Base-by-base conservation (phyloP, 306 rosid genomes). In the Cucurbita argyrosperma region DNA sequence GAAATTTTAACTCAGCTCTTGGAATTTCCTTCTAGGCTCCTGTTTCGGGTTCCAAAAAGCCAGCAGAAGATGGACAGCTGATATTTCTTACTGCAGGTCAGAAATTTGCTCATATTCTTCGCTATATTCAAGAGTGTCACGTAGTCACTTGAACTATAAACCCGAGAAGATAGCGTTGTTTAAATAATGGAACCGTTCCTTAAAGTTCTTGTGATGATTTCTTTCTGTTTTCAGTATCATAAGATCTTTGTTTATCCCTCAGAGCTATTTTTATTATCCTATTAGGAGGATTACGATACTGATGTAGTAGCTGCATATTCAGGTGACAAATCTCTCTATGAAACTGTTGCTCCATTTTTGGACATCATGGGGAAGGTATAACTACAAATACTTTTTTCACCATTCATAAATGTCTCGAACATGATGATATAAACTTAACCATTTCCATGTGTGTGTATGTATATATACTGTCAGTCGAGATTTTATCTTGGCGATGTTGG, bases 321-420 rank as follows among this genome's bases (percentile, higher is more conserved):
- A 90, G 98, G 97, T 60, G 97, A 94, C 83, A 89, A 69, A 84
- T 65, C 83, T 79, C 96, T 94, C 59, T 94, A 87, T 57, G 96
- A 90, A 70, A 58, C 63, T 15, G 91, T 79, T 64, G 84, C 87
- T 84, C 79, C 96, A 8, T 79, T 78, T 76, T 82, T 94, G 76
- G 98, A 89, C 87, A 76, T 94, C 78, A 94, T 94, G 98, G 98
- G 98, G 80, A 94, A 94, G 84, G 98, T 94, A 90, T 63, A 39
- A 14, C 10, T 37, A 13, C 70, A 38, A 30, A 42, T 47, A 67
- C 75, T 65, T 65, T 63, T 45, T 50, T 47, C n/a, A 39, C 58
- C 57, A 42, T 30, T 26, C 59, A 15, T 45, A 26, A 7, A 75
- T n/a, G 39, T 45, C 14, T 50, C 54, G 45, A 45, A 6, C 58